Evolutionary conservation across 2,329 filamentous ascomycete genomes (phyloP).

Genomic region (Sclerotinia subarctica): DNA sequence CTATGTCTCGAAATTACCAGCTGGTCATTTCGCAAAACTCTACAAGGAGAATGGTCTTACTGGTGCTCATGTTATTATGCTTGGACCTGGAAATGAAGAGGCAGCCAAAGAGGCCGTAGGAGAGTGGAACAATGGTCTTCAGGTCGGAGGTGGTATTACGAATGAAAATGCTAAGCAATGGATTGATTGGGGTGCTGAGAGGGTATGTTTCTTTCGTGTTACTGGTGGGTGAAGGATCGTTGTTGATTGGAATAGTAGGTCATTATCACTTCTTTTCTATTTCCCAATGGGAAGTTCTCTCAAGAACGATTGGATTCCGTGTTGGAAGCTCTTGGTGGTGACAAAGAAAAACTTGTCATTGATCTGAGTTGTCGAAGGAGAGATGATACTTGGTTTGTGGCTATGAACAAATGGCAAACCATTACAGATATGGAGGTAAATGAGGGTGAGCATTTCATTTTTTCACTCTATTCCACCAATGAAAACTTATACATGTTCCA

Average conservation of each 20-base stretch:
- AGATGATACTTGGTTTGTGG: conserved; percentile 81
- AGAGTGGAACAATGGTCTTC: conserved; percentile 76
- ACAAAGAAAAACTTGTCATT: conserved; percentile 82
- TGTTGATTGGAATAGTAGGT: conserved; percentile 57
- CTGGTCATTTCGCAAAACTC: conserved; percentile 74
- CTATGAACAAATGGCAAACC: conserved; percentile 99
- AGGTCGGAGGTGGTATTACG: conserved; percentile 91
- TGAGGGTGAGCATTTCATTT: conserved; percentile 56
- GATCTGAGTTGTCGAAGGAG: conserved; percentile 86
- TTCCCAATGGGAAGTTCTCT: conserved; percentile 79
- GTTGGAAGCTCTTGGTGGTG: conserved; percentile 66
- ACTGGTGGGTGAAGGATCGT: background rate
- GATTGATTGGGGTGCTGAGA: conserved; percentile 85
- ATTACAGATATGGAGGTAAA: conserved; percentile 95
- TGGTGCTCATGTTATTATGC: conserved; percentile 94
- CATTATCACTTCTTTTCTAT: conserved; percentile 94
- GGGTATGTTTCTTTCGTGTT: conserved; percentile 53
- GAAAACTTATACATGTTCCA: conserved; percentile 41
- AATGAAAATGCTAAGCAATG: conserved; percentile 80
- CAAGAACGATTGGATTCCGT: conserved; percentile 72
- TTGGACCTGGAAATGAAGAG: conserved; percentile 80
- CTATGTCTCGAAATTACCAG: conserved; percentile 80
- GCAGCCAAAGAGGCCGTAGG: conserved; percentile 74
- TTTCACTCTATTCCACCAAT: background rate
- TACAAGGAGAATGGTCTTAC: conserved; percentile 72